Evolutionary conservation across 2,329 filamentous ascomycete species (phyloP).

Genomic region (Diaporthe australafricana): DNA sequence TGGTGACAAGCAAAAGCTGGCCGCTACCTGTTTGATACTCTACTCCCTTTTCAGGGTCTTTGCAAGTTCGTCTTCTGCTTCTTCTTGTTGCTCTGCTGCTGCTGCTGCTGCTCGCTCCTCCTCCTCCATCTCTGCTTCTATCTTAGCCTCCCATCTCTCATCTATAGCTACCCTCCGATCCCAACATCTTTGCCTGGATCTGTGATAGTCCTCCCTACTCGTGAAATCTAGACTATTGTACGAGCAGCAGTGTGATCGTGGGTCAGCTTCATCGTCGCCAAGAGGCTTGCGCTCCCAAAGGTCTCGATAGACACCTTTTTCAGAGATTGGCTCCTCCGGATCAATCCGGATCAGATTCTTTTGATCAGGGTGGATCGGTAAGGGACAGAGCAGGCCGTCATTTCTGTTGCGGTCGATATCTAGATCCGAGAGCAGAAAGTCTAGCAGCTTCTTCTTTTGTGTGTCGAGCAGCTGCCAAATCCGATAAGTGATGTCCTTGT

Average conservation of each 20-base stretch:
- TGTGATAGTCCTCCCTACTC: not conserved
- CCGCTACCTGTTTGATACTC: not conserved
- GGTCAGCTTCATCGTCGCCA: not conserved
- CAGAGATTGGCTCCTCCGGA: slow-evolving; percentile 41
- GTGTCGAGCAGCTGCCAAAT: slow-evolving; percentile 41
- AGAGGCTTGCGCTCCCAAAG: slow-evolving; percentile 43
- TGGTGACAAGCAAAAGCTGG: no score
- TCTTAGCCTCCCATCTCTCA: not conserved
- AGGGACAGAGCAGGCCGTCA: slow-evolving; percentile 1
- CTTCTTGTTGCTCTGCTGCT: not conserved
- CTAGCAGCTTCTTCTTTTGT: slow-evolving; percentile 40
- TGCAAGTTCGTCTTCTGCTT: not conserved
- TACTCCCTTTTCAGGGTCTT: not conserved
- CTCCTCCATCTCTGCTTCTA: not conserved
- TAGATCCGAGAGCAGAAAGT: slow-evolving; percentile 39
- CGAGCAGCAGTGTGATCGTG: not conserved
- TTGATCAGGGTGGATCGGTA: slow-evolving; percentile 38
- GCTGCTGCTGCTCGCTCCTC: not conserved
- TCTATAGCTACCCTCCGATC: not conserved
- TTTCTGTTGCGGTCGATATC: not conserved
- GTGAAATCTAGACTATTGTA: not conserved
- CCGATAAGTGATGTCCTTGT: slow-evolving; percentile 39
- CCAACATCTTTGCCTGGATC: not conserved
- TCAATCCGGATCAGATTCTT: slow-evolving; percentile 43
- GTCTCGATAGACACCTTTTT: slow-evolving; percentile 45